Percentiles rank a stretch among this genome's conserved stretches.
Evolutionary conservation across 2,329 filamentous ascomycete genomes (phyloP).

Genomic region (Penicillium olsonii): DNA sequence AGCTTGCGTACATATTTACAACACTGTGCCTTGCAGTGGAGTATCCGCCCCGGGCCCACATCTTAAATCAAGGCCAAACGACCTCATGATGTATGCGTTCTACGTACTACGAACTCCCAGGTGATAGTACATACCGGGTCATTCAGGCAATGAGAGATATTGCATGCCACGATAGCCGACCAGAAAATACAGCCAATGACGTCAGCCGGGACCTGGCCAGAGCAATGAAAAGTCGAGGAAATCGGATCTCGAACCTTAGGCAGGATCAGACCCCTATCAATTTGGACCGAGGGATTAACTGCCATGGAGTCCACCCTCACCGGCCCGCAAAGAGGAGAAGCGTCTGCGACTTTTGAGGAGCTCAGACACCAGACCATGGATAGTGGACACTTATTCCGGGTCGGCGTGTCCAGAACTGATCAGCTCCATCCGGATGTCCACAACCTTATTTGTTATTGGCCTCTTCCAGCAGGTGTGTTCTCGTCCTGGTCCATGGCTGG

Average conservation of each 20-base stretch:
- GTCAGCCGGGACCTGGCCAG: slow-evolving; percentile 16
- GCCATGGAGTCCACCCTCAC: not conserved
- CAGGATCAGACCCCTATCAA: slow-evolving; percentile 21
- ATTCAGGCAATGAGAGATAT: not conserved
- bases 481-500: not conserved
- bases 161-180: slow-evolving; percentile 17
- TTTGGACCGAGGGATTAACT: not conserved
- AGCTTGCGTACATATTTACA: not conserved
- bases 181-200: slow-evolving; percentile 15
- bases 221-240: slow-evolving; percentile 12
- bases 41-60: not conserved
- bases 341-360: not conserved
- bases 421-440: slow-evolving; percentile 15
- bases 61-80: not conserved
- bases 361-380: slow-evolving; percentile 11
- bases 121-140: too few species aligned
- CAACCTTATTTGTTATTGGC: slow-evolving; percentile 17
- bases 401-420: slow-evolving; percentile 20
- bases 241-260: slow-evolving; percentile 7
- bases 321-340: slow-evolving; percentile 9
- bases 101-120: not conserved
- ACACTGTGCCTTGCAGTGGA: slow-evolving; percentile 10
- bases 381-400: slow-evolving; percentile 12
- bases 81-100: not conserved
- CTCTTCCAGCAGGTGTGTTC: not conserved